A percentile compares a stretch with the other conserved stretches of the same genome.
phyloP scores from a whole-genome alignment of 1,284 basidiomycete genomes.

The Somion occarium region DNA sequence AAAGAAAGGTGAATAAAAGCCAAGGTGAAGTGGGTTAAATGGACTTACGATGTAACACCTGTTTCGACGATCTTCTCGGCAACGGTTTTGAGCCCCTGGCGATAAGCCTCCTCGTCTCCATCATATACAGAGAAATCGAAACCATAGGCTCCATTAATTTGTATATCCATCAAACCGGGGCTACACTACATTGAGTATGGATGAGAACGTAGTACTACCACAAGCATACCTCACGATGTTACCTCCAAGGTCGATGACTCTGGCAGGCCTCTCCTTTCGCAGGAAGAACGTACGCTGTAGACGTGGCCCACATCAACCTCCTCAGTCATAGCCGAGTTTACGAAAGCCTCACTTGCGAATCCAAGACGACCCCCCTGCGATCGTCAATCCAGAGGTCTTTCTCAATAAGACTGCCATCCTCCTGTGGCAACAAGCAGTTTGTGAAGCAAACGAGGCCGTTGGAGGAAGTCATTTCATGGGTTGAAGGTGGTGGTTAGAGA shows the following conservation, averaged over 20 bases:
- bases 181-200: conserved; percentile 20
- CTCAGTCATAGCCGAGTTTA: background rate
- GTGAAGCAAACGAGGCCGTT: conserved; percentile 81
- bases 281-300: conserved; percentile 63
- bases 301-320: background rate
- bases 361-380: conserved; percentile 59
- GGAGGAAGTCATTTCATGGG: conserved; percentile 30
- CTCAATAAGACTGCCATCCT: conserved; percentile 67
- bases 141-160: conserved; percentile 86
- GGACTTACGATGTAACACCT: conserved; percentile 77
- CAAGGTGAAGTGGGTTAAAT: conserved; percentile 4
- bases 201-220: background rate
- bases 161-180: conserved; percentile 76
- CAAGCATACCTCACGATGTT: conserved; percentile 62
- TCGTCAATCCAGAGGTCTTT: conserved; percentile 79
- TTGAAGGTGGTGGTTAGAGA: conserved; percentile 4
- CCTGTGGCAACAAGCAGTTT: conserved; percentile 72
- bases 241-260: conserved; percentile 61
- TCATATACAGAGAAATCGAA: conserved; percentile 86
- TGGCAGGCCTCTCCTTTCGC: conserved; percentile 55
- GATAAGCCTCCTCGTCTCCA: conserved; percentile 64
- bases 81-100: conserved; percentile 64
- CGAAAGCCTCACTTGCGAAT: conserved; percentile 64
- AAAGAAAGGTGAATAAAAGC: conserved; percentile 8
- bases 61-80: conserved; percentile 79